These are phyloP conservation scores for Suillus luteus DNA, from an alignment of 768 basidiomycete species.

Conservation along the genomic window DNA sequence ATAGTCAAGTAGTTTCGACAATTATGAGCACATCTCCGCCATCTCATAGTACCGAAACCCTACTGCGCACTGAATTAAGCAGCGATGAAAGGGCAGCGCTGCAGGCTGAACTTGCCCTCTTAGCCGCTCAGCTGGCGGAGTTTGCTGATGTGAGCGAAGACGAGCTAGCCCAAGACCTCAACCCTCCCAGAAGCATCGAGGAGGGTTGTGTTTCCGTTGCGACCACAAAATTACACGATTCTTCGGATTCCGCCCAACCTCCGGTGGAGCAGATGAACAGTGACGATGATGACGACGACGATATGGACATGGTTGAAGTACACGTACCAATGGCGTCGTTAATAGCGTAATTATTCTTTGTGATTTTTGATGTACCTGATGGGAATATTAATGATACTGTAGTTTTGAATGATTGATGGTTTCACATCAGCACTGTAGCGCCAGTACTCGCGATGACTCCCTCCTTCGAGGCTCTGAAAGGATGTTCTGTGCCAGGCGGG, in stretches of 20 bases:
- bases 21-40: constrained; percentile 4
- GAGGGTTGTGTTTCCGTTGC: neutral
- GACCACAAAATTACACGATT: neutral
- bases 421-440: neutral
- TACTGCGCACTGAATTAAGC: constrained; percentile 29
- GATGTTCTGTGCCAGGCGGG: neutral
- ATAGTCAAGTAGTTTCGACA: constrained; percentile 11
- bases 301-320: constrained; percentile 34
- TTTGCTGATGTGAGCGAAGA: constrained; percentile 49
- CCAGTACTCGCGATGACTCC: neutral
- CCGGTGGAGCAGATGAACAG: neutral
- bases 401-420: neutral
- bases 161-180: constrained; percentile 30
- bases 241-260: neutral
- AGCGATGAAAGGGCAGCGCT: constrained; percentile 61
- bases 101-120: constrained; percentile 70
- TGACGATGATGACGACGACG: constrained; percentile 19
- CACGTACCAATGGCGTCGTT: constrained; percentile 20
- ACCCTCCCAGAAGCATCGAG: constrained; percentile 11
- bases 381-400: constrained; percentile 9
- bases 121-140: constrained; percentile 74
- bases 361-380: neutral
- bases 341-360: constrained; percentile 16
- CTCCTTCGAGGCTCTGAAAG: neutral
- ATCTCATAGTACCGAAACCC: constrained; percentile 13